Evolutionary conservation across 177 flowering plant species (phyloP).

Genomic region (Telopea speciosissima): DNA sequence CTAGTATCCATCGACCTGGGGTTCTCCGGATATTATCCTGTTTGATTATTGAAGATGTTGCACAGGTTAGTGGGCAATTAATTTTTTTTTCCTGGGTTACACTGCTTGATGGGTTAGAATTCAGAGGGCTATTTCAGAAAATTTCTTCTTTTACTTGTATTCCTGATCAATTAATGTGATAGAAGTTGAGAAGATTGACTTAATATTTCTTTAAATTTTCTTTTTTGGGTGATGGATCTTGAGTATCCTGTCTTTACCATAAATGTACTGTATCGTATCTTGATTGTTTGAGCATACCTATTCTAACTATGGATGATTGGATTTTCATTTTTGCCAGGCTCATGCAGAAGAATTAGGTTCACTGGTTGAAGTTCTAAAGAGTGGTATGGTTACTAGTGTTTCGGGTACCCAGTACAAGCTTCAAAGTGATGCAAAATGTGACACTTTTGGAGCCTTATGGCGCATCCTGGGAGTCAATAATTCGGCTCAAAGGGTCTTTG

Average conservation of each 20-base stretch:
- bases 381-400: conserved; percentile 70
- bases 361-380: conserved; percentile 59
- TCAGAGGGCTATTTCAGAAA: neutral
- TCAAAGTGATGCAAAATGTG: conserved; percentile 69
- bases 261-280: neutral
- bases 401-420: conserved; percentile 65
- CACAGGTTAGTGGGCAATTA: conserved; percentile 37
- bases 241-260: too few species aligned
- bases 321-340: conserved; percentile 33
- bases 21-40: conserved; percentile 64
- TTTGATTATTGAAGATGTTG: conserved; percentile 60
- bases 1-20: conserved; percentile 59
- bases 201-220: too few species aligned
- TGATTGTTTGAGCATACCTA: neutral
- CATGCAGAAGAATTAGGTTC: conserved; percentile 71
- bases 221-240: too few species aligned
- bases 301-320: neutral
- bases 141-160: too few species aligned
- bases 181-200: too few species aligned
- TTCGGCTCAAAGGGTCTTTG: conserved; percentile 68
- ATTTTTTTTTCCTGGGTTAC: neutral
- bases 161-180: too few species aligned
- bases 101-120: neutral
- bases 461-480: conserved; percentile 58
- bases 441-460: conserved; percentile 70